Evolutionary conservation across 2,329 filamentous ascomycete genomes (phyloP).

Genomic region (Aspergillus phoenicis): DNA sequence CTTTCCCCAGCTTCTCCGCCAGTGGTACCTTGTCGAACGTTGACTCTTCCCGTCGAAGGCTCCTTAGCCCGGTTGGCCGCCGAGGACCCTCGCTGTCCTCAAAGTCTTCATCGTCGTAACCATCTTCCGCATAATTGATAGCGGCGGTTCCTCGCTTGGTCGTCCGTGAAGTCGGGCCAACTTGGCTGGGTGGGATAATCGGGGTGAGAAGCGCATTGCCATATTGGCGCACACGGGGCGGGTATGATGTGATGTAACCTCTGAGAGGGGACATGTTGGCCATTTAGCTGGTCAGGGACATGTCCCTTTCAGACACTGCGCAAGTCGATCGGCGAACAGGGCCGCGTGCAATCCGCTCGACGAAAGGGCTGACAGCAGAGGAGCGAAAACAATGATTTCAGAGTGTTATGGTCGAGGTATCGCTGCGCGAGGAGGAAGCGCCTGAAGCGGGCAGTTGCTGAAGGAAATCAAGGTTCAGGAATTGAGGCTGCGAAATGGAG

Average conservation of each 20-base stretch:
- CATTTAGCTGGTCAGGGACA: conserved; percentile 36
- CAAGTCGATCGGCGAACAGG: conserved; percentile 22
- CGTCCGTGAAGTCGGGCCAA: conserved; percentile 72
- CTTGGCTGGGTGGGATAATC: conserved; percentile 70
- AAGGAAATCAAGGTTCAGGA: not conserved
- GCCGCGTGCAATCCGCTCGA: conserved; percentile 16
- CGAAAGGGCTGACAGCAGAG: conserved; percentile 19
- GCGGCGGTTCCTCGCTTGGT: conserved; percentile 96
- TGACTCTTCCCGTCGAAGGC: conserved; percentile 74
- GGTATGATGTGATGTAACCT: conserved; percentile 88
- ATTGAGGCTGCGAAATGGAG: conserved; percentile 6
- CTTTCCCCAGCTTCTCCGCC: conserved; percentile 79
- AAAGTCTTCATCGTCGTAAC: conserved; percentile 74
- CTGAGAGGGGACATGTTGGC: conserved; percentile 66
- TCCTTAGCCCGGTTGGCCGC: conserved; percentile 78
- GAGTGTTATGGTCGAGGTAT: not conserved
- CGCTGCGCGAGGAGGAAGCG: not conserved
- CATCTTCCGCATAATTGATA: conserved; percentile 97
- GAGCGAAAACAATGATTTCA: conserved; percentile 2
- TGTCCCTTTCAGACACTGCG: conserved; percentile 35
- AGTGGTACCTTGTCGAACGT: conserved; percentile 65
- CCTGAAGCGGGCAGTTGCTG: not conserved
- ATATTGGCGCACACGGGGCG: conserved; percentile 85
- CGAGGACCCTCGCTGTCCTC: conserved; percentile 68
- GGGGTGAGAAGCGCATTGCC: conserved; percentile 90